Evolutionary conservation across 768 basidiomycete species (phyloP), one percentile per base, ranked within the genome.

Genomic region (Pholiota microspora): DNA sequence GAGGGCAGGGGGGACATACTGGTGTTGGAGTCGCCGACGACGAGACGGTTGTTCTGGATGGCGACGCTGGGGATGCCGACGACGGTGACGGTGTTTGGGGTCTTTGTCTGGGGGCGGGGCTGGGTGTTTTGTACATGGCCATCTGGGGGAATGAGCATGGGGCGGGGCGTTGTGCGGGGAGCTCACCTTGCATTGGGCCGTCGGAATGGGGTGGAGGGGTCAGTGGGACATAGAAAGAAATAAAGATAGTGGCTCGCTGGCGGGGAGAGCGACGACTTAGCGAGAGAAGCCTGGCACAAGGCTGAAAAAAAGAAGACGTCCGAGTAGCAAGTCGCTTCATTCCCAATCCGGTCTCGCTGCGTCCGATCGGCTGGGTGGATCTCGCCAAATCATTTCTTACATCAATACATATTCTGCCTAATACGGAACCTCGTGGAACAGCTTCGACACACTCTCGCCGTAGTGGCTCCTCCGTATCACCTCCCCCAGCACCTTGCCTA

Each of bases 401-500:
- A 49, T 44, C 47, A 53, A 36, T 42, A 51, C 28, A 34, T 55
- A 45, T 47, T 51, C 51, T 51, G 42, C 40, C 77, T 82, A 92
- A 71, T 90, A 93, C 62, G 91, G 91, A 63, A 94, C 89, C 71
- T 94, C 91, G 64, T 92, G 83, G 73, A 94, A 94, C 60, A 93
- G 73, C 76, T 88, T 90, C 57, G 87, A 89, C 59, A 94, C 87
- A 73, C 89, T 90, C 73, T 94, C 92, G n/a, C 96, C 96, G 65
- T 97, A 98, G 70, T 98, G 96, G 63, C 92, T 95, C 58, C 96
- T 81, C 62, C 96, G 78, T 56, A 98, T 96, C 59, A 94, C 92
- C 80, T 98, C 96, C 35, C 94, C 97, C 45, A 99, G 83, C 61
- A 98, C 94, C 16, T 88, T 86, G 23, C 93, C 92, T 60, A 99